Base-by-base conservation (phyloP, 352 stramenopile species). In the Phytophthora pseudosyringae region DNA sequence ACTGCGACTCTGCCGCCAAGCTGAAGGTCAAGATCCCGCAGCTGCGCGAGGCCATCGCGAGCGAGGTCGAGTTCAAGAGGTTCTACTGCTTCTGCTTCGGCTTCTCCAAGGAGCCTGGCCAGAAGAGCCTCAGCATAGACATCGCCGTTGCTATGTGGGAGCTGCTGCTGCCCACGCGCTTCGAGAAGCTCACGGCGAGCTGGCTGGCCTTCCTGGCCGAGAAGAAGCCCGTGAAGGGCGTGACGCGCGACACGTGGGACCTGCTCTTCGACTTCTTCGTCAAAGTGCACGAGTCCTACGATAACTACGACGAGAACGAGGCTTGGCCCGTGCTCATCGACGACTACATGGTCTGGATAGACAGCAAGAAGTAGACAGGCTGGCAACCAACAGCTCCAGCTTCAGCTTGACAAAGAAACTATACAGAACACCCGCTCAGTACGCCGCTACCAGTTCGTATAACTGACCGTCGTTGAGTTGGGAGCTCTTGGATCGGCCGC, bases 271-370 rank as follows among this genome's bases (percentile, higher is more conserved):
- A 96, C 55, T 96, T 96, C 38, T 92, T 95, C 57, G 62, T 83
- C 64, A 93, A 95, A 62, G 84, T 95, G 46, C 61, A 82, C 51
- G 74, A 86, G 15, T 89, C 81, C 18, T 94, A 93, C 71, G 79
- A 72, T 64, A 85, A 89, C 41, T 96, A 95, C 80, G 85, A 96
- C 70, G 88, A 95, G 71, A 96, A 94, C 69, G 88, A 94, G 60
- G 88, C 88, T 11, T 96, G 88, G 88, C 88, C 88, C 28, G 88
- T 96, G 67, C 82, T 96, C 48, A 94, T 96, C 53, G 88, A 96
- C 69, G 88, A 96, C 70, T 96, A 86, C 70, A 94, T 96, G 86
- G 69, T 69, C 35, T 94, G 86, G 81, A 88, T 93, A 88, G 78
- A 90, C 54, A 76, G 60, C 21, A 81, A 81, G 55, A 91, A 91